A percentile compares a stretch with the other conserved stretches of the same genome.
These are phyloP conservation scores for Melocanna baccifera DNA, from an alignment of 176 grass and related monocot species.

Conservation along the genomic window DNA sequence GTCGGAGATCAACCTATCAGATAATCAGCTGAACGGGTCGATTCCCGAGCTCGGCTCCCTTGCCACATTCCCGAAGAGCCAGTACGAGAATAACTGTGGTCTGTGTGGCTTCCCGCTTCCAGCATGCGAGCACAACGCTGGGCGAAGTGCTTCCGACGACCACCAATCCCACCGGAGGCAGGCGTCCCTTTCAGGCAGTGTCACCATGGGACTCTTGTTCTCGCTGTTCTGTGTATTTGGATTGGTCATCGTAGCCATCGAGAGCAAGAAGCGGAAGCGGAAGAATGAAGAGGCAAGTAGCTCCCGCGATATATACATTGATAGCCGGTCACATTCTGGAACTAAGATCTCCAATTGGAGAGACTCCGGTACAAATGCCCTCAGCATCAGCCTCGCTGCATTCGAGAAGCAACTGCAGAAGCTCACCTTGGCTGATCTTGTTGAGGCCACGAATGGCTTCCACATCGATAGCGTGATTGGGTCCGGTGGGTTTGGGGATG, in stretches of 20 bases:
- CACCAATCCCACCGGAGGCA: constrained; percentile 41
- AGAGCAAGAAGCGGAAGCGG: constrained; percentile 64
- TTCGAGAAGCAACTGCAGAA: constrained; percentile 82
- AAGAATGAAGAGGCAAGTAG: constrained; percentile 54
- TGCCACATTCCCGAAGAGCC: constrained; percentile 54
- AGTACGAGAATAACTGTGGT: constrained; percentile 83
- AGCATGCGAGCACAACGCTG: constrained; percentile 16
- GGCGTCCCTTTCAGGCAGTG: constrained; percentile 66
- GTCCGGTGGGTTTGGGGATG: constrained; percentile 86
- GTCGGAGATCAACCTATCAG: constrained; percentile 77
- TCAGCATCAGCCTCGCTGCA: constrained; percentile 64
- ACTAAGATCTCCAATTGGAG: constrained; percentile 78
- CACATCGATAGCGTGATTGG: constrained; percentile 66
- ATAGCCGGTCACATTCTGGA: constrained; percentile 71
- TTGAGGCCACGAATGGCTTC: constrained; percentile 85
- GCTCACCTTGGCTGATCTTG: constrained; percentile 74
- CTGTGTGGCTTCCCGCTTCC: constrained; percentile 78
- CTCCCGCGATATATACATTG: constrained; percentile 70
- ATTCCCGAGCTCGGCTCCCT: constrained; percentile 71
- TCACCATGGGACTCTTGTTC: constrained; percentile 75
- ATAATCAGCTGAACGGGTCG: constrained; percentile 78
- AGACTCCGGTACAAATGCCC: constrained; percentile 77
- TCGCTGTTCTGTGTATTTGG: constrained; percentile 81
- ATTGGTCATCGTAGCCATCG: constrained; percentile 57
- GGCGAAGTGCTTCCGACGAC: constrained; percentile 16